Conservation (phyloP, 257 asterid species). For the Hygrophila difformis region DNA sequence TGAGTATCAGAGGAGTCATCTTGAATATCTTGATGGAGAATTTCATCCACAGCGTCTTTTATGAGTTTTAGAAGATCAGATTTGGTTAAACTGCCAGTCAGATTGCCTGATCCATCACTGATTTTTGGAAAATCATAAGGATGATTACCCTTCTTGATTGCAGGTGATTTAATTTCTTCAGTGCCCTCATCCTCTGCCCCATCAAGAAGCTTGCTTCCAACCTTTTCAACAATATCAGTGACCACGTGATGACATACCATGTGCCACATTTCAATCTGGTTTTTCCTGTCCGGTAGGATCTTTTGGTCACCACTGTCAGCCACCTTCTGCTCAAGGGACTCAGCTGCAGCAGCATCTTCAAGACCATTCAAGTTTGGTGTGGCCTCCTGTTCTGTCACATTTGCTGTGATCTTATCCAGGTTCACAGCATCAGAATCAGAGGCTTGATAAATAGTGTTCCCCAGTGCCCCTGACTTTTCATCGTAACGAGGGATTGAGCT, state of each 20-base stretch:
- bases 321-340: constrained; percentile 7
- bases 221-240: constrained; percentile 56
- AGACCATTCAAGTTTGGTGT: not conserved
- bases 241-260: constrained; percentile 85
- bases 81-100: constrained; percentile 43
- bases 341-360: constrained; percentile 8
- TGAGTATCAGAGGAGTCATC: constrained; percentile 46
- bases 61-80: constrained; percentile 67
- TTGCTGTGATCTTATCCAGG: constrained; percentile 2
- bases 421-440: constrained; percentile 3
- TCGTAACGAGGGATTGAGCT: constrained; percentile 15
- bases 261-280: constrained; percentile 76
- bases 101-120: constrained; percentile 13
- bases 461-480: constrained; percentile 11
- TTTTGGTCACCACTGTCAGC: constrained; percentile 14
- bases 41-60: constrained; percentile 82
- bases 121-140: constrained; percentile 1
- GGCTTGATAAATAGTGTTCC: constrained; percentile 1
- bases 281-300: constrained; percentile 27
- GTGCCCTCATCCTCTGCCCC: constrained; percentile 54
- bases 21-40: constrained; percentile 55
- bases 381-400: constrained; percentile 6
- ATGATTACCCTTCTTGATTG: not conserved
- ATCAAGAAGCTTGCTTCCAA: constrained; percentile 58
- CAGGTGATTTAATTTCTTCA: constrained; percentile 21